Evolutionary conservation across 169 alveolate genomes (phyloP), one percentile per base, ranked within the genome.

Genomic region (Cryptosporidium felis): DNA sequence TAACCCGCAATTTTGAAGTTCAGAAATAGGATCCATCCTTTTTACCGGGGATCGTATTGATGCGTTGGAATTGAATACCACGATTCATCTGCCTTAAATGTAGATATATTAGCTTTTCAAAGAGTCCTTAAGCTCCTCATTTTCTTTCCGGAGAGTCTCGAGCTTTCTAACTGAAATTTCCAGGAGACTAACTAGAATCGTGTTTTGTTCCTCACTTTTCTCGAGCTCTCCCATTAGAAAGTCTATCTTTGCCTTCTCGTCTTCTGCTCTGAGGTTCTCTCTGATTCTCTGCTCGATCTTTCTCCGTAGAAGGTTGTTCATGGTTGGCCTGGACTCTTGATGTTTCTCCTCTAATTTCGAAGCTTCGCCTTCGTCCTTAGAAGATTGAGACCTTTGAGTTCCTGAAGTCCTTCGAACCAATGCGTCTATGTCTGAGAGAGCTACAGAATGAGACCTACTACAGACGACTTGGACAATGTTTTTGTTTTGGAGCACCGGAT

Each of bases 391-490:
- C 60, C 60, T 40, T 26, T 0, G 60, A 18, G n/a, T 21, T 46
- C 14, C 63, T 56, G 63, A 10, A 12, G 56, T 34, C 26, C 40
- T 74, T 21, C 36, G 12, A 26, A 41, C 60, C 6, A 74, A 53
- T n/a, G 49, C 41, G 14, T 49, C 85, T 18, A 53, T 47, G 41
- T 74, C 85, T 5, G 85, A 74, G n/a, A 74, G 42, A 21, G 85
- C 85, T 18, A 74, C 56, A 32, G 85, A 53, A 34, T 74, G 85
- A 0, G 67, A 53, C 8, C 46, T 74, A 34, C 85, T 42, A n/a
- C 85, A 74, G 5, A 23, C 65, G 36, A 74, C 66, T 18, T 74
- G 85, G 23, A 74, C 85, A 34, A 74, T 74, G 26, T 74, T 74
- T 23, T 74, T 74, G 46, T 74, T 74, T 0, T 74, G 66, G 23